Conservation (phyloP, 2,329 filamentous ascomycete species). For the Cercospora zeae-maydis region DNA sequence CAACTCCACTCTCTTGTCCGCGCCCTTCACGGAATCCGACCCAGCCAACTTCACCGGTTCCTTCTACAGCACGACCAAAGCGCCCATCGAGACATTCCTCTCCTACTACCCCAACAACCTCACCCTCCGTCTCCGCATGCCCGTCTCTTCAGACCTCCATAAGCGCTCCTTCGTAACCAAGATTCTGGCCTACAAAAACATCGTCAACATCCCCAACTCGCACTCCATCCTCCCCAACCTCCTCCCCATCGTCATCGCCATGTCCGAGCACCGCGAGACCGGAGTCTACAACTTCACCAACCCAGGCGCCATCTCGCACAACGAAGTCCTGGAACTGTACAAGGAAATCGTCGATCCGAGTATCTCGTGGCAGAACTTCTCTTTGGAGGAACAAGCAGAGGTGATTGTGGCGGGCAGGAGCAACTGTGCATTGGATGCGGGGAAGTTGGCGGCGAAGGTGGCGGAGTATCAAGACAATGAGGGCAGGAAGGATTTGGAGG, state of each 20-base stretch:
- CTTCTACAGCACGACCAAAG: constrained; percentile 67
- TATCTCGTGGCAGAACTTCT: constrained; percentile 64
- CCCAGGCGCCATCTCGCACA: constrained; percentile 67
- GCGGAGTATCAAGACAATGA: constrained; percentile 47
- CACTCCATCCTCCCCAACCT: constrained; percentile 65
- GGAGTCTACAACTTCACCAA: constrained; percentile 70
- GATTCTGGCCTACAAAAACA: constrained; percentile 61
- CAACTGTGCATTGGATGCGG: constrained; percentile 61
- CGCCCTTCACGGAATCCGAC: constrained; percentile 60
- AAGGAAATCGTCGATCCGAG: constrained; percentile 59
- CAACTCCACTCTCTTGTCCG: constrained; percentile 48
- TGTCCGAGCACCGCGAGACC: constrained; percentile 59
- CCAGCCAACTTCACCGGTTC: constrained; percentile 62
- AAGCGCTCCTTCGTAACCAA: constrained; percentile 67
- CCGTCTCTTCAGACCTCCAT: constrained; percentile 65
- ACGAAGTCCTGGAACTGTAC: constrained; percentile 63
- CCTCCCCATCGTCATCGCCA: constrained; percentile 57
- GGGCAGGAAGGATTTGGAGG: constrained; percentile 43
- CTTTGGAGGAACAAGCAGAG: constrained; percentile 62
- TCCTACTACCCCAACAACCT: constrained; percentile 62
- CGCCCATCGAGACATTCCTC: constrained; percentile 61
- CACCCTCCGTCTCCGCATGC: constrained; percentile 65
- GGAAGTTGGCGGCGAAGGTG: constrained; percentile 59
- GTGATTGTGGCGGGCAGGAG: constrained; percentile 65
- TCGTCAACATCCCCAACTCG: constrained; percentile 66